Conservation (phyloP, 768 basidiomycete species). For the Tricholoma sp. region DNA sequence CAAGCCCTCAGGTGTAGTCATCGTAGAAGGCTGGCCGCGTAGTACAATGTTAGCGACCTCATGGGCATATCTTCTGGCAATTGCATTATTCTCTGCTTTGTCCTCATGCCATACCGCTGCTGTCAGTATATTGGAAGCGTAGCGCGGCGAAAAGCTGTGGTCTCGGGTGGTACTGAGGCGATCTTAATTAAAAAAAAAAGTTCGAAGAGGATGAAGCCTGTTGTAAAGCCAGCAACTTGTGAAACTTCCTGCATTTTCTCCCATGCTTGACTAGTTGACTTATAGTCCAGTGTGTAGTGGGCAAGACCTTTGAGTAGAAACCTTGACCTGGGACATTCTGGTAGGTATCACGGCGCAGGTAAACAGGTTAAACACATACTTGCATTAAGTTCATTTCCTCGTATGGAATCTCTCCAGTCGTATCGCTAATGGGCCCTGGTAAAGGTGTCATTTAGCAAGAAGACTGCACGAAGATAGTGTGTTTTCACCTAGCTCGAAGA, state of each 20-base stretch:
- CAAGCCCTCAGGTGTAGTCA: conserved; percentile 22
- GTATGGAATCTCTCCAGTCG: neutral
- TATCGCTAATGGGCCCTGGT: neutral
- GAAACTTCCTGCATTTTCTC: conserved; percentile 9
- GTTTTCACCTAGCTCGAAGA: conserved; percentile 38
- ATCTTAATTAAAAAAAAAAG: conserved; percentile 35
- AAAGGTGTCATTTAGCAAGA: neutral
- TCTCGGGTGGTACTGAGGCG: conserved; percentile 24
- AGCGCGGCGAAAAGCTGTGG: conserved; percentile 38
- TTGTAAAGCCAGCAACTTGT: neutral
- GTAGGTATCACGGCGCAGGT: conserved; percentile 11
- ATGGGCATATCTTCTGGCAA: neutral
- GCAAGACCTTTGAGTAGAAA: conserved; percentile 38
- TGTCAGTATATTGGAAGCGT: conserved; percentile 28
- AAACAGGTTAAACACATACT: neutral
- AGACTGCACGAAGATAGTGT: neutral
- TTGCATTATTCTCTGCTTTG: conserved; percentile 17
- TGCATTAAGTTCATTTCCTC: neutral
- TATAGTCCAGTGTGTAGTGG: conserved; percentile 17
- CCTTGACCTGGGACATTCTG: conserved; percentile 28
- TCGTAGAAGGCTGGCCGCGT: conserved; percentile 22
- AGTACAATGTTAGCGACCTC: neutral
- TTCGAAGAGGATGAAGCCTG: conserved; percentile 32
- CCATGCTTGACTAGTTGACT: conserved; percentile 19
- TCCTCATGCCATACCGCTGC: conserved; percentile 31